Evolutionary conservation across 257 asterid species (phyloP).

Genomic region (Phtheirospermum japonicum): DNA sequence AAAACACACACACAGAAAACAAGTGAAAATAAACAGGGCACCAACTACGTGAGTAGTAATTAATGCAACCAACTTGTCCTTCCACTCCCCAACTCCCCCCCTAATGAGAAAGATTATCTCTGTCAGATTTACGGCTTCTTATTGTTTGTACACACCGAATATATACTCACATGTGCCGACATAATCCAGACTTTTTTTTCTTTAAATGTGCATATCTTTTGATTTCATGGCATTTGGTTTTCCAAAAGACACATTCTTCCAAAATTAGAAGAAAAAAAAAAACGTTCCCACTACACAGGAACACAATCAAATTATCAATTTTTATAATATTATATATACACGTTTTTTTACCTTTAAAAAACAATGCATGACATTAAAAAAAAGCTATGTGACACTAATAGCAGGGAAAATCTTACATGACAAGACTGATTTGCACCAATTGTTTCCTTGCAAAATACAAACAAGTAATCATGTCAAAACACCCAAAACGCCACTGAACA

Average conservation of each 20-base stretch:
- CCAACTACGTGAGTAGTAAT: no score
- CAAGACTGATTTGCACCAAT: background rate
- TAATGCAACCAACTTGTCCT: no score
- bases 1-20: background rate
- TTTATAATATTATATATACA: background rate
- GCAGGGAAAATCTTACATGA: background rate
- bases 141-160: background rate
- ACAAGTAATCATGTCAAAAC: background rate
- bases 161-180: slow-evolving; percentile 11
- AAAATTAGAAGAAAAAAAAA: background rate
- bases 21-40: no score
- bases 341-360: background rate
- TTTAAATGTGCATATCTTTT: background rate
- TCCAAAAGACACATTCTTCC: background rate
- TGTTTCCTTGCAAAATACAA: background rate
- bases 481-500: background rate
- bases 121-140: background rate
- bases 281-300: background rate
- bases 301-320: background rate
- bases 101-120: background rate
- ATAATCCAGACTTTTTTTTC: slow-evolving; percentile 7
- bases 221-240: slow-evolving; percentile 12
- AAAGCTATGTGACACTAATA: background rate
- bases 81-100: background rate
- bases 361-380: background rate